Evolutionary conservation across 1,139 yeast genomes (phyloP).

Genomic region (Maudiozyma humilis): DNA sequence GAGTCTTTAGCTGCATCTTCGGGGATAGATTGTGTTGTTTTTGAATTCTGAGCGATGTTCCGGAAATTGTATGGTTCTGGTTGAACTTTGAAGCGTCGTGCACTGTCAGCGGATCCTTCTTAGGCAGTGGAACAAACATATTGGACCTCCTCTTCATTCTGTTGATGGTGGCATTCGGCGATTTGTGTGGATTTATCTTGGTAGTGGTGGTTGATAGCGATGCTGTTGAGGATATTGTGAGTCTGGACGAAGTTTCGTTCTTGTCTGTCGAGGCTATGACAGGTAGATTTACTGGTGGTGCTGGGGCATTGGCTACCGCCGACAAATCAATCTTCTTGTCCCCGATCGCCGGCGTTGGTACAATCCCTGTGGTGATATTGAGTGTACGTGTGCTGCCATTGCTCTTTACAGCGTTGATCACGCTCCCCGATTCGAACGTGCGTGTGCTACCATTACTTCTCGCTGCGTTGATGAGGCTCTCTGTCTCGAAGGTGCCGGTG

Average conservation of each 20-base stretch:
- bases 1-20: neutral
- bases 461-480: too few species aligned
- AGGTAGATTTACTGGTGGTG: too few species aligned
- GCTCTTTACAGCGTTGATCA: neutral
- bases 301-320: too few species aligned
- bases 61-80: slow-evolving; percentile 7
- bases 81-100: slow-evolving; percentile 7
- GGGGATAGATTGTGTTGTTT: slow-evolving; percentile 8
- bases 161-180: slow-evolving; percentile 8
- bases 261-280: neutral
- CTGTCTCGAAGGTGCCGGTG: too few species aligned
- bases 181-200: neutral
- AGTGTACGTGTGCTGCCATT: neutral
- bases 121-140: slow-evolving; percentile 31
- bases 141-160: slow-evolving; percentile 27
- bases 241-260: neutral
- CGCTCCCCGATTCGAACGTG: too few species aligned
- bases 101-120: slow-evolving; percentile 29
- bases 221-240: neutral
- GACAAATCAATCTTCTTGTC: too few species aligned
- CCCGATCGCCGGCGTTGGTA: too few species aligned
- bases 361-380: neutral
- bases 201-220: slow-evolving; percentile 1
- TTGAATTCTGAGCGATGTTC: slow-evolving; percentile 2
- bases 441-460: too few species aligned